These are phyloP conservation scores for Clathrus columnatus DNA, from an alignment of 768 basidiomycete genomes.

Conservation along the genomic window DNA sequence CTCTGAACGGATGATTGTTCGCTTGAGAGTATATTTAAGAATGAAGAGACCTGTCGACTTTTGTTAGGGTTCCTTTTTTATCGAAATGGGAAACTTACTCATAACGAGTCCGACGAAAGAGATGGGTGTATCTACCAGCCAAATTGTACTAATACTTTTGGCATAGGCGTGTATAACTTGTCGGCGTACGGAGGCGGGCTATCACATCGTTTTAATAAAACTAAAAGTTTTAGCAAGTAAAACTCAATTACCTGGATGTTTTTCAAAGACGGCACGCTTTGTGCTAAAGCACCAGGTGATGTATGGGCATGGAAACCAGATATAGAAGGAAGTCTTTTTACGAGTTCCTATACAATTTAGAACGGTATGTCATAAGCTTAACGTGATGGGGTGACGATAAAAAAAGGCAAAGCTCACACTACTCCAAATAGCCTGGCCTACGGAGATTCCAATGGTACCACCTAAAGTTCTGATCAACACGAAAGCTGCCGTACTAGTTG, in stretches of 20 bases:
- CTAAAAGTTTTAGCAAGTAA: background rate
- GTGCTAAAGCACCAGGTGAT: conserved; percentile 31
- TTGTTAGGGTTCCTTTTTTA: too few species aligned
- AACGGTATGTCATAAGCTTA: conserved; percentile 13
- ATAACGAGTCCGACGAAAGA: conserved; percentile 42
- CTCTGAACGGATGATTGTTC: conserved; percentile 12
- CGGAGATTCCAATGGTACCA: conserved; percentile 66
- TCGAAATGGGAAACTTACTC: too few species aligned
- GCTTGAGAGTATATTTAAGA: conserved; percentile 29
- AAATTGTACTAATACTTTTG: conserved; percentile 51
- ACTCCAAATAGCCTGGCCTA: conserved; percentile 64
- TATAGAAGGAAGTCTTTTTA: conserved; percentile 30
- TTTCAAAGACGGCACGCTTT: conserved; percentile 38
- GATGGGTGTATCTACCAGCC: conserved; percentile 56
- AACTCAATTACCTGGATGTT: conserved; percentile 33
- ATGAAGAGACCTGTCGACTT: conserved; percentile 29
- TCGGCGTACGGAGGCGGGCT: conserved; percentile 35
- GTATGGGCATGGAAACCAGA: conserved; percentile 33
- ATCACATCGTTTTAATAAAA: background rate
- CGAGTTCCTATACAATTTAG: conserved; percentile 16
- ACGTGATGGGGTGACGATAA: conserved; percentile 12
- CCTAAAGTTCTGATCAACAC: conserved; percentile 67
- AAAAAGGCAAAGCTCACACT: conserved; percentile 28
- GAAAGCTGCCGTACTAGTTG: conserved; percentile 65
- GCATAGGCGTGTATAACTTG: conserved; percentile 55